Percentiles rank a stretch among this genome's conserved stretches.
Conservation (phyloP, 805 yeast genomes). For the Candida maris region DNA sequence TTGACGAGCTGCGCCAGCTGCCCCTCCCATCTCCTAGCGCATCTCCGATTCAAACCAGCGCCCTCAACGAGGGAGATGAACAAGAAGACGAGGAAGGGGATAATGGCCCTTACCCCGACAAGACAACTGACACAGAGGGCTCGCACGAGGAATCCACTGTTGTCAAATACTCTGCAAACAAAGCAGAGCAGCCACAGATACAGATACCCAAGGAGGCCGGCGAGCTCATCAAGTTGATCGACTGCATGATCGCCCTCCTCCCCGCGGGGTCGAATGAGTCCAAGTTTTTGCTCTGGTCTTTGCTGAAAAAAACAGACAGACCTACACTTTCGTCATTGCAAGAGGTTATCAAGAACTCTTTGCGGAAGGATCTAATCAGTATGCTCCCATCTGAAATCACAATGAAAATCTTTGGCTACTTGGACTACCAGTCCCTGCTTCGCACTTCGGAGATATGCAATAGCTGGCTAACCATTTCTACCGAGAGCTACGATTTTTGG, state of each 20-base stretch:
- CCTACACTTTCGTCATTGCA: constrained; percentile 58
- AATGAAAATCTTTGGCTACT: constrained; percentile 55
- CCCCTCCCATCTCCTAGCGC: constrained; percentile 71
- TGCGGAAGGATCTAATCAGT: constrained; percentile 70
- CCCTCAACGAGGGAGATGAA: constrained; percentile 17
- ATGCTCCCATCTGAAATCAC: constrained; percentile 74
- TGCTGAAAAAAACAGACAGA: constrained; percentile 58
- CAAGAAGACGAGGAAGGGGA: constrained; percentile 20
- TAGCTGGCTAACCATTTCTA: constrained; percentile 66
- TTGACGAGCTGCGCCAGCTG: constrained; percentile 36
- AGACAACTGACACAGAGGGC: not conserved
- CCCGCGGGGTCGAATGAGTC: constrained; percentile 45
- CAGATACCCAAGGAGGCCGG: constrained; percentile 23
- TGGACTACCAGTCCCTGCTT: constrained; percentile 62
- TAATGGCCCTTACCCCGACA: not conserved
- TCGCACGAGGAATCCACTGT: not conserved
- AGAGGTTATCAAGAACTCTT: constrained; percentile 45
- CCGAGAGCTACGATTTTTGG: constrained; percentile 67
- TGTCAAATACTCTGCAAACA: not conserved
- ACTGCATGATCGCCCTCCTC: constrained; percentile 36
- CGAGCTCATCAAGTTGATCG: constrained; percentile 39
- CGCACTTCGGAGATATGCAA: constrained; percentile 61
- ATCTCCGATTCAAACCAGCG: constrained; percentile 44
- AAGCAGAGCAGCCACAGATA: not conserved
- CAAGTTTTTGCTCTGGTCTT: constrained; percentile 41